Evolutionary conservation across 2,329 filamentous ascomycete species (phyloP), one percentile per base, ranked within the genome.

Genomic region (Pleurostoma richardsiae): DNA sequence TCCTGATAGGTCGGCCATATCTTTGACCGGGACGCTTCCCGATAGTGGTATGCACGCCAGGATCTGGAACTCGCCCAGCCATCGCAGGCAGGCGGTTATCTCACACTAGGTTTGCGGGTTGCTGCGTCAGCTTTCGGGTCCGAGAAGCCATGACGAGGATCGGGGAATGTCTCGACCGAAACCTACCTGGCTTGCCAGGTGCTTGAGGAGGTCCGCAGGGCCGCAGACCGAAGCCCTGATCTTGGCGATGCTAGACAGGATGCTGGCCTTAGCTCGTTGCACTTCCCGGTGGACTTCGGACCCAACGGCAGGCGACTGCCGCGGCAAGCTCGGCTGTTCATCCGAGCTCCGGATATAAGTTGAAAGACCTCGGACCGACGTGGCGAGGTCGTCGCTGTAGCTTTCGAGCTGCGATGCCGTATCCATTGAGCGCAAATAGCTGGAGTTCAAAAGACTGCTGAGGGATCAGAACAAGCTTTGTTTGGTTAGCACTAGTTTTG

Each of bases 51-150:
- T 67, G 50, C 60, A 73, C 4, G 68, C 68, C 1, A 72, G 61
- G 4, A 74, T 56, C 43, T 73, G 69, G 48, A 69, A 69, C 10
- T 74, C 65, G 5, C 61, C 65, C 10, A 74, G 59, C 71, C 69
- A 74, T 49, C 62, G 61, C 5, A 72, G 48, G 42, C 68, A 71
- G 3, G 56, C 53, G 11, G 59, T 52, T 3, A 58, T 41, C 39
- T 45, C 38, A 10, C 30, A 28, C 46, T 48, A 11, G 19, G 10
- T 5, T 26, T 28, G 10, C 30, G 29, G 42, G 31, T 27, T 5
- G 31, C 29, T 39, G 28, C 42, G 19, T 19, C 19, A 19, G 19
- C 19, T 19, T 19, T 19, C 19, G 19, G 19, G 19, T 19, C 19
- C 19, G 19, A 19, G 19, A 19, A 19, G 19, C 19, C 19, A 19